Conservation (phyloP, 176 grass and related monocot genomes). For the Echinochloa phyllopogon region DNA sequence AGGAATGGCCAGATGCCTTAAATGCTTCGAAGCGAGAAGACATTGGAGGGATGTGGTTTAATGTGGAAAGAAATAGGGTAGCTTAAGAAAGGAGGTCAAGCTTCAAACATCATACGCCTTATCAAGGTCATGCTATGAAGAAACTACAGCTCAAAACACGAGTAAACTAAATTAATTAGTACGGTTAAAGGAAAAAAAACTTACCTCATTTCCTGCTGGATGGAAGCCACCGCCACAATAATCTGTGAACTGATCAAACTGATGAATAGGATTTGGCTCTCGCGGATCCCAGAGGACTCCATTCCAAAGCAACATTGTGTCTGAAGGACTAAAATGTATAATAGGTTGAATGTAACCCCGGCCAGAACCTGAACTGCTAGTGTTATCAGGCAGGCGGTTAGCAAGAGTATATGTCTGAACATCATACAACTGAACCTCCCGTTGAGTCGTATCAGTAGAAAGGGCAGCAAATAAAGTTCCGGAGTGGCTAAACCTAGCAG, state of each 20-base stretch:
- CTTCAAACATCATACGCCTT: not conserved
- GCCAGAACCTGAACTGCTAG: constrained; percentile 55
- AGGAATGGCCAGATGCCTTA: not conserved
- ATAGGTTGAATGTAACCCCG: constrained; percentile 66
- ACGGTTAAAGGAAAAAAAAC: not conserved
- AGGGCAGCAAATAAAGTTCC: constrained; percentile 75
- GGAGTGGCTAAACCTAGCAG: constrained; percentile 84
- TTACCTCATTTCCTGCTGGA: constrained; percentile 95
- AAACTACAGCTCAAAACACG: not conserved
- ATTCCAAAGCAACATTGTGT: constrained; percentile 90
- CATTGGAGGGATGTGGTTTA: not conserved
- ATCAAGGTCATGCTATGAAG: not conserved
- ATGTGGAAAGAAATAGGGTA: not conserved
- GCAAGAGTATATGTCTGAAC: constrained; percentile 68
- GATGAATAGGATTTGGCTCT: constrained; percentile 60
- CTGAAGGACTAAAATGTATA: constrained; percentile 95
- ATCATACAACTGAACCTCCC: constrained; percentile 85
- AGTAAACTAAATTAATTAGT: constrained; percentile 21
- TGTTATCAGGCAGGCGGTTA: constrained; percentile 66
- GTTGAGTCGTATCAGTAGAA: constrained; percentile 56
- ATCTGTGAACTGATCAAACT: constrained; percentile 98
- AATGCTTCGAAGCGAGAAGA: not conserved
- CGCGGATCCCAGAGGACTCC: constrained; percentile 91
- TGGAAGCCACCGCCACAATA: constrained; percentile 95
- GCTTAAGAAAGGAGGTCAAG: not conserved